These are phyloP conservation scores for Nicotiana attenuata DNA, from an alignment of 257 asterid genomes.

Conservation along the genomic window DNA sequence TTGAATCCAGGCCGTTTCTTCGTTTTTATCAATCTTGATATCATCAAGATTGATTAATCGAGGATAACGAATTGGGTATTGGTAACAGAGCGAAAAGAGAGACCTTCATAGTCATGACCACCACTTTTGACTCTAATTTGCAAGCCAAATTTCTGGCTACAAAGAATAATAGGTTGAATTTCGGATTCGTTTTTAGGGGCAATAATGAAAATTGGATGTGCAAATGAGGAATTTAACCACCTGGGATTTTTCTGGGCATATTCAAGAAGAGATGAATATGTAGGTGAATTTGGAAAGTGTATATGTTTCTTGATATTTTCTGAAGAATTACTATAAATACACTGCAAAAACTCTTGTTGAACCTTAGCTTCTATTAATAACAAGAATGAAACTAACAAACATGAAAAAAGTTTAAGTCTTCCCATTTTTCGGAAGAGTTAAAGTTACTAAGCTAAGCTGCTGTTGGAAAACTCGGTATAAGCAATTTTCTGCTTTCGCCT, in stretches of 20 bases:
- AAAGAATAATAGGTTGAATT: conserved; percentile 13
- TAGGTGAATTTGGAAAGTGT: conserved; percentile 16
- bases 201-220: conserved; percentile 11
- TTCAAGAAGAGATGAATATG: conserved; percentile 19
- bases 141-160: conserved; percentile 8
- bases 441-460: not conserved
- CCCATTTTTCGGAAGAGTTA: not conserved
- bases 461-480: not conserved
- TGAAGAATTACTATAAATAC: not conserved
- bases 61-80: conserved; percentile 10
- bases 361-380: not conserved
- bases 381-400: not conserved
- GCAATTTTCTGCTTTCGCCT: no score
- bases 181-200: conserved; percentile 12
- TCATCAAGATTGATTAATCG: conserved; percentile 10
- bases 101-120: conserved; percentile 35
- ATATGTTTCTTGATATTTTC: not conserved
- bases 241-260: conserved; percentile 29
- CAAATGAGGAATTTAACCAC: conserved; percentile 20
- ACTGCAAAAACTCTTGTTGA: not conserved
- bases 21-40: not conserved
- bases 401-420: not conserved
- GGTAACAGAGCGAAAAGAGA: conserved; percentile 12
- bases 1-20: conserved; percentile 29
- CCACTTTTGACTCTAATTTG: conserved; percentile 28